Conservation (phyloP, 2,329 filamentous ascomycete species). For the Penicillium hordei region DNA sequence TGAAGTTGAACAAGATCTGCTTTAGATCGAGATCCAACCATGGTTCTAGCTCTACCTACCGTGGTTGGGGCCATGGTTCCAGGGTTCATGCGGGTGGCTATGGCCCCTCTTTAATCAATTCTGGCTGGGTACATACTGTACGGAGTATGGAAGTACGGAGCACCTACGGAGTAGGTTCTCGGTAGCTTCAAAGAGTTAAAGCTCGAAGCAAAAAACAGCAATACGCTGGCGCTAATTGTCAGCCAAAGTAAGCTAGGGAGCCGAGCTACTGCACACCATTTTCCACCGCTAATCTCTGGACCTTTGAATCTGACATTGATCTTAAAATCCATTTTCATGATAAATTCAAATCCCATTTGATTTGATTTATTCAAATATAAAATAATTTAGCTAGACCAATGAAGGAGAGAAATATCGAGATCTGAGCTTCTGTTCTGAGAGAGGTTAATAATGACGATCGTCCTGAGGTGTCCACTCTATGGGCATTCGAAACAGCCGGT, state of each 20-base stretch:
- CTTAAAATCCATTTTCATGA: not conserved
- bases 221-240: not conserved
- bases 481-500: constrained; percentile 25
- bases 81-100: not conserved
- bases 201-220: not conserved
- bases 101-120: not conserved
- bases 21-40: constrained; percentile 1
- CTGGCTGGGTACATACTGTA: not conserved
- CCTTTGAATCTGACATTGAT: not conserved
- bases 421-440: constrained; percentile 3
- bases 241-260: constrained; percentile 2
- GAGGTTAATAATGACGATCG: constrained; percentile 25
- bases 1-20: not conserved
- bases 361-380: not conserved
- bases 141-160: not conserved
- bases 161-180: no score
- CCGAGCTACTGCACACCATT: constrained; percentile 5
- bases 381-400: not conserved
- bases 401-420: not conserved
- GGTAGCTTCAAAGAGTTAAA: not conserved
- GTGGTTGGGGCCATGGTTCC: not conserved
- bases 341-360: not conserved
- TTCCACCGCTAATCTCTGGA: not conserved
- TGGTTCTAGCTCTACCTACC: not conserved
- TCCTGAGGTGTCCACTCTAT: constrained; percentile 23